These are phyloP conservation scores for Tephrocybe sp. DNA, from an alignment of 768 basidiomycete species.

Conservation along the genomic window DNA sequence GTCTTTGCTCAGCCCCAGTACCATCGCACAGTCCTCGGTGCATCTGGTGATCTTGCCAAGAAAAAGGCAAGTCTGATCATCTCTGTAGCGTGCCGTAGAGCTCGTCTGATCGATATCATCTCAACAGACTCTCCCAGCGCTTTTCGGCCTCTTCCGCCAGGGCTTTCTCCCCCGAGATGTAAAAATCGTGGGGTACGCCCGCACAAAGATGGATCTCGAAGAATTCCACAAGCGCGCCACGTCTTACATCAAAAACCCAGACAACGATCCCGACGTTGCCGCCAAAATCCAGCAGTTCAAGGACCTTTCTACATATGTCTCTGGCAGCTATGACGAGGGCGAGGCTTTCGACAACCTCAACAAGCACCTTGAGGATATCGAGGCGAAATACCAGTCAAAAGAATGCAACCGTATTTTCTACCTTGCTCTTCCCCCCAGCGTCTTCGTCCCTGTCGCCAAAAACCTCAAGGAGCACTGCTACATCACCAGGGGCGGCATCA, in stretches of 20 bases:
- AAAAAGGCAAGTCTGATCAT: slow-evolving; percentile 70
- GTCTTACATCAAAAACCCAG: slow-evolving; percentile 80
- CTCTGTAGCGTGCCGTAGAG: not conserved
- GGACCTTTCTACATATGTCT: slow-evolving; percentile 72
- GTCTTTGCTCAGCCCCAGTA: slow-evolving; percentile 14
- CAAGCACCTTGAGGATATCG: slow-evolving; percentile 75
- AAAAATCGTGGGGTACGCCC: slow-evolving; percentile 94
- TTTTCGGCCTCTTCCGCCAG: slow-evolving; percentile 85
- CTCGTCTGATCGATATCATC: slow-evolving; percentile 12
- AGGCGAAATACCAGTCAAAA: slow-evolving; percentile 62
- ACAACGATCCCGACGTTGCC: slow-evolving; percentile 57
- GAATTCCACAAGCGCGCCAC: slow-evolving; percentile 87
- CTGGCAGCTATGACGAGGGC: slow-evolving; percentile 87
- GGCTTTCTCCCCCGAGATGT: slow-evolving; percentile 80
- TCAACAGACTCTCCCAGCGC: slow-evolving; percentile 86
- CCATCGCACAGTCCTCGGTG: slow-evolving; percentile 73
- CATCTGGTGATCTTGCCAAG: slow-evolving; percentile 97
- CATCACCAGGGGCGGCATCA: slow-evolving; percentile 61
- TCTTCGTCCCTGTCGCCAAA: slow-evolving; percentile 88
- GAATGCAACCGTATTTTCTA: slow-evolving; percentile 89
- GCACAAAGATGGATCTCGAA: slow-evolving; percentile 86
- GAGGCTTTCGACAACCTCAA: slow-evolving; percentile 77
- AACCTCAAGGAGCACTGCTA: slow-evolving; percentile 86
- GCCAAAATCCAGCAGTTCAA: slow-evolving; percentile 83
- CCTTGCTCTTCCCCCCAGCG: slow-evolving; percentile 95